These are phyloP conservation scores for Claviceps digitariae DNA, from an alignment of 2,329 filamentous ascomycete species.

Conservation along the genomic window DNA sequence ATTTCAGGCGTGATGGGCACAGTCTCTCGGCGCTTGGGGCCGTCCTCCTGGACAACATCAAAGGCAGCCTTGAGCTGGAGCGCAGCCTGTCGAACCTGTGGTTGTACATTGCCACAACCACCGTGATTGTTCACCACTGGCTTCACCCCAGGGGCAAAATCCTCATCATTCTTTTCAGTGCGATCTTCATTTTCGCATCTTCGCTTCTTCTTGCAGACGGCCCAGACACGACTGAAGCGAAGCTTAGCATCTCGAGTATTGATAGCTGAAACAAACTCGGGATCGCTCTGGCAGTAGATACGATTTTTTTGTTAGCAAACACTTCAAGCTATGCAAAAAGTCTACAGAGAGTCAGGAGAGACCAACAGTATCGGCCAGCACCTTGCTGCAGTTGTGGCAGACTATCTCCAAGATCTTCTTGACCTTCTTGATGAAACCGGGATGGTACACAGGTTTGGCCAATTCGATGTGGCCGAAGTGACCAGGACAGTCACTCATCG, in stretches of 20 bases:
- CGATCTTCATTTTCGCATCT: slow-evolving; percentile 70
- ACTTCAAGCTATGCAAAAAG: slow-evolving; percentile 30
- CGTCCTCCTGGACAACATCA: slow-evolving; percentile 55
- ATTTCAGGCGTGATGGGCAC: slow-evolving; percentile 69
- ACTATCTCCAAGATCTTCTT: slow-evolving; percentile 99
- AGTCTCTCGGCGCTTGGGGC: slow-evolving; percentile 61
- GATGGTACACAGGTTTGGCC: slow-evolving; percentile 87
- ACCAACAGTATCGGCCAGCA: slow-evolving; percentile 97
- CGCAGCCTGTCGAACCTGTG: slow-evolving; percentile 75
- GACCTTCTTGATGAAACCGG: slow-evolving; percentile 95
- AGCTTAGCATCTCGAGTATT: slow-evolving; percentile 81
- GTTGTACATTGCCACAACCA: slow-evolving; percentile 85
- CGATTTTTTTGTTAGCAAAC: slow-evolving; percentile 41
- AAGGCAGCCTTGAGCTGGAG: slow-evolving; percentile 66
- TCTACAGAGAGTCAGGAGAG: slow-evolving; percentile 37
- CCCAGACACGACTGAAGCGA: slow-evolving; percentile 87
- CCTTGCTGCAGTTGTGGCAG: slow-evolving; percentile 97
- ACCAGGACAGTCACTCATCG: slow-evolving; percentile 89
- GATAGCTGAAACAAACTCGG: slow-evolving; percentile 70
- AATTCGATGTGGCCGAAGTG: slow-evolving; percentile 99
- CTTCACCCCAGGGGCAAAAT: slow-evolving; percentile 48
- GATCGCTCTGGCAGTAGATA: slow-evolving; percentile 54
- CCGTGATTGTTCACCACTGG: slow-evolving; percentile 52
- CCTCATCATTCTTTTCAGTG: slow-evolving; percentile 54
- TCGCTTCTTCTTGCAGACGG: slow-evolving; percentile 77